phyloP scores from a whole-genome alignment of 768 basidiomycete genomes.

The Russula sp. region DNA sequence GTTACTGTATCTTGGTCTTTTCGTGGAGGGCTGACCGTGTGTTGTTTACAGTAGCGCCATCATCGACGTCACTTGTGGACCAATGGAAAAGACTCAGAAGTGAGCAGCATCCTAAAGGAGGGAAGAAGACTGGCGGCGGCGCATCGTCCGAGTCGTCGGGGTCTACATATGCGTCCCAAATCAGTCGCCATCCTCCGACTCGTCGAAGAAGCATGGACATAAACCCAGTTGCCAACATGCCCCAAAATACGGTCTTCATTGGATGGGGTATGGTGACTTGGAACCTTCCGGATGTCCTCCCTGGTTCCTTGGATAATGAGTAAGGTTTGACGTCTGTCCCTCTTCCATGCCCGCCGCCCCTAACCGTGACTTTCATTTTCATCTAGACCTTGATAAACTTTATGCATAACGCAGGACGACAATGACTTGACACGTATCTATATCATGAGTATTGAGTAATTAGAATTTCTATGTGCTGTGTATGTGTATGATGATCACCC shows the following conservation, averaged over 20 bases:
- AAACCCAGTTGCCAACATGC: background rate
- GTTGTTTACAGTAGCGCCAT: background rate
- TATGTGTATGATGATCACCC: slow-evolving; percentile 1
- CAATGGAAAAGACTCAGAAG: slow-evolving; percentile 1
- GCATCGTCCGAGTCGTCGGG: background rate
- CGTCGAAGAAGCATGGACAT: background rate
- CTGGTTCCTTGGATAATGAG: slow-evolving; percentile 14
- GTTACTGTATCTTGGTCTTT: too few species aligned
- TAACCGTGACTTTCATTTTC: background rate
- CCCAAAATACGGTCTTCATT: slow-evolving; percentile 7
- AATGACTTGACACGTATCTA: background rate
- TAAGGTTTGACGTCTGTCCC: background rate
- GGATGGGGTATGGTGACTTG: slow-evolving; percentile 16
- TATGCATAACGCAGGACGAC: background rate
- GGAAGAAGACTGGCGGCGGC: too few species aligned
- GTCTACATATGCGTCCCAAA: background rate
- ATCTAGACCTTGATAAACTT: background rate
- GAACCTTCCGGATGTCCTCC: slow-evolving; percentile 22
- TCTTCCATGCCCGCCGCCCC: background rate
- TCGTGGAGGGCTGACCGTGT: too few species aligned
- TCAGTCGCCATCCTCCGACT: background rate
- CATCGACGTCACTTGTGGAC: background rate
- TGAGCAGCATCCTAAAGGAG: background rate
- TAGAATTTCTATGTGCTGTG: background rate
- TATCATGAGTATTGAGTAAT: background rate